Base-by-base conservation (phyloP, 1,139 yeast genomes). In the Barnettozyma hawaiiensis region DNA sequence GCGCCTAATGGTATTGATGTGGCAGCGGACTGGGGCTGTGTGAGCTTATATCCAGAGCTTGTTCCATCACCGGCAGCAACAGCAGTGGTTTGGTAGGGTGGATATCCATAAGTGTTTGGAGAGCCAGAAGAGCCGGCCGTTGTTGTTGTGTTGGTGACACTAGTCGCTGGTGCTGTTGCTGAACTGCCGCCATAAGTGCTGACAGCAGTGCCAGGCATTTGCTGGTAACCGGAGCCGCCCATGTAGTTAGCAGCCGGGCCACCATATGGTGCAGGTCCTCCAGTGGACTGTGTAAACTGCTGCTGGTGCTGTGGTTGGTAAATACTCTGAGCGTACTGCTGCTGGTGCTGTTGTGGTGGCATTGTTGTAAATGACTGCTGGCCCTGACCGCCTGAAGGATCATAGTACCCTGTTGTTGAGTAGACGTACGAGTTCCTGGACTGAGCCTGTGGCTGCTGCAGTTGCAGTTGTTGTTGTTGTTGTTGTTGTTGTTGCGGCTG, bases 401-500 rank as follows among this genome's bases (percentile, higher is more conserved):
- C 27, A 14, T 34, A 34, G 21, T 14, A 34, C 4, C 15, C 27
- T 5, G 33, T 15, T 9, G 27, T 22, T 6, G 37, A 34, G 15
- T 23, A 23, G 28, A 27, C 26, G 14, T 33, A 24, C 18, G 29
- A 11, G 21, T 32, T 19, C 23, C 37, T 34, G 5, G 37, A 18
- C 20, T 43, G 53, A 18, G 35, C 51, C 33, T 53, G 60, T 23
- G 48, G 57, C 14, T 45, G 53, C 15, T 46, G 49, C 12, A 47
- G 44, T 22, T 36, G 48, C 31, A n/a, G 16, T 18, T 37, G 40
- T 20, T 41, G 52, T 31, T 37, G 46, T 41, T 46, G 50, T 14
- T 38, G 37, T 5, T 35, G 47, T 20, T 32, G 31, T 10, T 38
- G 23, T 18, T 39, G 39, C 19, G 36, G 36, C 31, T 36, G 32